Percentiles rank a stretch among this genome's conserved stretches.
Conservation (phyloP, 2,329 filamentous ascomycete genomes). For the Sclerotinia sclerotiorum region DNA sequence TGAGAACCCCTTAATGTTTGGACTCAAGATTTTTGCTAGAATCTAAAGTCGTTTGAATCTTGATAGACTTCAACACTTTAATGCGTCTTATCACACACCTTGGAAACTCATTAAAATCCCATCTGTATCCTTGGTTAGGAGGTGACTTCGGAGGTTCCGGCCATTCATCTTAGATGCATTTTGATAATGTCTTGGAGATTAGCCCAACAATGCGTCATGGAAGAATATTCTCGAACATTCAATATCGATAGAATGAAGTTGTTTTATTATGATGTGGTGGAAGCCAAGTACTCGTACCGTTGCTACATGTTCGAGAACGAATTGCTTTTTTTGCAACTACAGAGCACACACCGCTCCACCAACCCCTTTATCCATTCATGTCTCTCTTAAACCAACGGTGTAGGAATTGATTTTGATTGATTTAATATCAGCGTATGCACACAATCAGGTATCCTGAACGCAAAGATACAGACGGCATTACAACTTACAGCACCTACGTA, state of each 20-base stretch:
- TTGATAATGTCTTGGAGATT: slow-evolving; percentile 6
- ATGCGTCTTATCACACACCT: not conserved
- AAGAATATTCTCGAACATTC: slow-evolving; percentile 17
- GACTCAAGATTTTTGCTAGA: not conserved
- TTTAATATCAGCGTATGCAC: slow-evolving; percentile 11
- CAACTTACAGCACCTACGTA: not conserved
- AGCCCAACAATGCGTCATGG: not conserved
- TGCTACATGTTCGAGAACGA: not conserved
- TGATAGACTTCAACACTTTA: not conserved
- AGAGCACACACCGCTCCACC: slow-evolving; percentile 8
- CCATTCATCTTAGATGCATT: not conserved
- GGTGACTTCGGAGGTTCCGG: not conserved
- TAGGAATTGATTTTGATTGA: slow-evolving; percentile 7
- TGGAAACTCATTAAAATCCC: not conserved
- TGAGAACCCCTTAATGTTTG: slow-evolving; percentile 1
- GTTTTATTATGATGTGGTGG: not conserved
- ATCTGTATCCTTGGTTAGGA: not conserved
- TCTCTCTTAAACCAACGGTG: not conserved
- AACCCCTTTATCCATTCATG: slow-evolving; percentile 6
- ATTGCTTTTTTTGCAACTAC: not conserved
- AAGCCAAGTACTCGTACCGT: not conserved
- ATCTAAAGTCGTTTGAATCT: not conserved
- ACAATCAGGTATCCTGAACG: not conserved
- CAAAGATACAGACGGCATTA: not conserved
- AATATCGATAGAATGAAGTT: not conserved